phyloP scores from a whole-genome alignment of 2,329 filamentous ascomycete genomes.

The Fusarium sororula region DNA sequence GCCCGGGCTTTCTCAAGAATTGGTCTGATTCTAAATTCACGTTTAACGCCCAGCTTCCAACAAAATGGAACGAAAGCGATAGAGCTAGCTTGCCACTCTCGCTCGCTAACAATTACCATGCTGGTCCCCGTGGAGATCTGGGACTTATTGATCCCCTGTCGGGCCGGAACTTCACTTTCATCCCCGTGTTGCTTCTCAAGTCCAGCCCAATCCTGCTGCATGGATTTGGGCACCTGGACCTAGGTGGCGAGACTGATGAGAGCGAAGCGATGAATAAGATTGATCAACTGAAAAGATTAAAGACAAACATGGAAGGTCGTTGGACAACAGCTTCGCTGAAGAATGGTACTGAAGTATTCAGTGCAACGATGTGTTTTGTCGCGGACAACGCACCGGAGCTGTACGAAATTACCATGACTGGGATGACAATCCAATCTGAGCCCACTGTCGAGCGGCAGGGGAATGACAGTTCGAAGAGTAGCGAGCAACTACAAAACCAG shows the following conservation, averaged over 20 bases:
- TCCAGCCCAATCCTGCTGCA: neutral
- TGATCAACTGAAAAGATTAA: neutral
- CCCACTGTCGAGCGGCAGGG: neutral
- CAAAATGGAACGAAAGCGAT: neutral
- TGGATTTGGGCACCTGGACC: neutral
- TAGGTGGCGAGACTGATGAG: neutral
- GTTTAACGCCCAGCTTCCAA: neutral
- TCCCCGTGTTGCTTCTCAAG: neutral
- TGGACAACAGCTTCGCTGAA: neutral
- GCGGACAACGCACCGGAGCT: neutral
- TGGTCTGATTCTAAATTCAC: neutral
- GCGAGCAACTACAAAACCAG: neutral
- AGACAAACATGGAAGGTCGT: neutral
- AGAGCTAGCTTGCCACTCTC: neutral
- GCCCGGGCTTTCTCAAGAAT: neutral
- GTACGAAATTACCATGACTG: neutral
- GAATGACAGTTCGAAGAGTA: neutral
- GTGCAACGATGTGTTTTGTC: neutral
- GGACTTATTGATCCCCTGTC: neutral
- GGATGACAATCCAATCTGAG: neutral
- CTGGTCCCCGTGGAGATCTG: too few relatives aligned
- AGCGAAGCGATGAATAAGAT: neutral
- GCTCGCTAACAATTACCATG: neutral
- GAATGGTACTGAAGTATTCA: neutral
- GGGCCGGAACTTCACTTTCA: neutral